Conservation (phyloP, 257 asterid species). For the Nicotiana noctiflora region DNA sequence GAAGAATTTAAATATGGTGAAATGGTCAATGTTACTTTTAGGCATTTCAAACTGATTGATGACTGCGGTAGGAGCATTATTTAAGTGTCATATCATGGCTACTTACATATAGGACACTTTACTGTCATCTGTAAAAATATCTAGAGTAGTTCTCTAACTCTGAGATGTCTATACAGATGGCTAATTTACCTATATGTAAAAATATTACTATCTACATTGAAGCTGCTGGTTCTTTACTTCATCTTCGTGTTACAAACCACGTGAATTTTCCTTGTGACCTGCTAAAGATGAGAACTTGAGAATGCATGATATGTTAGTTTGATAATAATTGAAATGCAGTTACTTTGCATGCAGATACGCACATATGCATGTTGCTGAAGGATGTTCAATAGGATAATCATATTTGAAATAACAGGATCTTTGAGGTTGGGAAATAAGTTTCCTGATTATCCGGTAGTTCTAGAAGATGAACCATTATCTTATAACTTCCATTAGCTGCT, state of each 20-base stretch:
- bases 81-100: neutral
- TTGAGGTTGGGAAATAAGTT: neutral
- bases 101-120: neutral
- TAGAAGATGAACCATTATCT: neutral
- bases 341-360: neutral
- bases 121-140: neutral
- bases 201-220: neutral
- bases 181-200: neutral
- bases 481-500: neutral
- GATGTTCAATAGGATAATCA: neutral
- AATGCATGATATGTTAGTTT: neutral
- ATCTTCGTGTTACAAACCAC: neutral
- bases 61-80: neutral
- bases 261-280: neutral
- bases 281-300: neutral
- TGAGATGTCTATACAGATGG: neutral
- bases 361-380: neutral
- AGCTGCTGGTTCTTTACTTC: neutral
- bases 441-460: neutral
- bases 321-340: neutral
- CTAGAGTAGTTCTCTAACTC: neutral
- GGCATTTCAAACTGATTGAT: neutral
- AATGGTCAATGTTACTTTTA: neutral
- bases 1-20: neutral
- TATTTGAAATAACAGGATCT: neutral